Conservation (phyloP, 768 basidiomycete genomes). For the Myochromella boudieri region DNA sequence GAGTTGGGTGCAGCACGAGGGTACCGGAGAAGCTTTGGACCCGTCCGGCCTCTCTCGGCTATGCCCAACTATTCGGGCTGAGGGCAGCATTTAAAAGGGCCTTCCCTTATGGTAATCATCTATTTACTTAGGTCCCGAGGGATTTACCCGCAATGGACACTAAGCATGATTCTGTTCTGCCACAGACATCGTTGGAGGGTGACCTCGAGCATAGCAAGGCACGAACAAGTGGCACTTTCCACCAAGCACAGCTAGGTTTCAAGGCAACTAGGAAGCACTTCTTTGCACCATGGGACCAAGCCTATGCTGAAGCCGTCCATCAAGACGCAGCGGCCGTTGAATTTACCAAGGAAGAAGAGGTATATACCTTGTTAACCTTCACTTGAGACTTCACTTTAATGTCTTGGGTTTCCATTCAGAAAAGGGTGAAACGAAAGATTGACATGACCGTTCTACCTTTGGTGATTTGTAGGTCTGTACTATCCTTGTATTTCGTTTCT, state of each 20-base stretch:
- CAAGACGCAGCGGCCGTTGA: constrained; percentile 47
- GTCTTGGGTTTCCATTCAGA: too few species aligned
- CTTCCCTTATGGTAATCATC: too few species aligned
- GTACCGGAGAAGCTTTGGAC: too few species aligned
- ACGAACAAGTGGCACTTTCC: constrained; percentile 35
- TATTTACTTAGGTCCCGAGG: too few species aligned
- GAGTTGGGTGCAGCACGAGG: too few species aligned
- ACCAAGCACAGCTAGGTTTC: constrained; percentile 40
- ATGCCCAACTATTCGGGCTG: too few species aligned
- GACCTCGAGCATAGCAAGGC: constrained; percentile 11
- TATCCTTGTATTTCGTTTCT: neutral
- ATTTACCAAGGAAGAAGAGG: constrained; percentile 51
- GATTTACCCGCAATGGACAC: too few species aligned
- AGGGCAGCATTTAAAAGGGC: too few species aligned
- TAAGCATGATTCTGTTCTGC: neutral
- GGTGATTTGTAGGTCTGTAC: constrained; percentile 48
- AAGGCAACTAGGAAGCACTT: constrained; percentile 44
- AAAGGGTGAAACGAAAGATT: constrained; percentile 46
- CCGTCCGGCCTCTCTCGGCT: too few species aligned
- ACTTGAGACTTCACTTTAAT: neutral
- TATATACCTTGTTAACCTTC: constrained; percentile 11
- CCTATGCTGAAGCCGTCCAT: constrained; percentile 49
- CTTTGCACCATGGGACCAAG: constrained; percentile 45
- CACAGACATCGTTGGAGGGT: neutral
- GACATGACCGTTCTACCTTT: constrained; percentile 50